These are phyloP conservation scores for Alternaria sp. DNA, from an alignment of 2,329 filamentous ascomycete species.

Conservation along the genomic window DNA sequence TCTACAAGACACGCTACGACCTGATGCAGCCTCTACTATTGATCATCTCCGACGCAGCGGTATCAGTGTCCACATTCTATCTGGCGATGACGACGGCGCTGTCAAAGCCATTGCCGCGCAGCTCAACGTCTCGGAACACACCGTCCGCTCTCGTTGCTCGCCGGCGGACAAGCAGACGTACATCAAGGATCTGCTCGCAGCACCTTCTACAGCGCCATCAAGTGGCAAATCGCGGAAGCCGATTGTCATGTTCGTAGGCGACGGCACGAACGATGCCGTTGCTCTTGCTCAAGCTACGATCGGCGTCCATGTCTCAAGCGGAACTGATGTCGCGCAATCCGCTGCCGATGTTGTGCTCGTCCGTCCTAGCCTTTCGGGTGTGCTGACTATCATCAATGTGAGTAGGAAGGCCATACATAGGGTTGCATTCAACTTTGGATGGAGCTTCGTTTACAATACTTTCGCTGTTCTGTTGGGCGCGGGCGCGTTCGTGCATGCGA, in stretches of 20 bases:
- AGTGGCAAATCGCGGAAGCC: conserved; percentile 10
- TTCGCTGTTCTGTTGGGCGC: conserved; percentile 71
- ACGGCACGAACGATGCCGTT: conserved; percentile 82
- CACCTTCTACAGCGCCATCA: neutral
- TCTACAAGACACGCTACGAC: conserved; percentile 56
- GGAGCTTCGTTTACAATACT: conserved; percentile 74
- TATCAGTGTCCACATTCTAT: conserved; percentile 62
- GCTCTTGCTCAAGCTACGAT: conserved; percentile 74
- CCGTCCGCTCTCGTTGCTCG: conserved; percentile 55
- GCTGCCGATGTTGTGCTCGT: conserved; percentile 75
- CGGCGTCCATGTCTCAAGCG: conserved; percentile 70
- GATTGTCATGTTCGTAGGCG: conserved; percentile 72
- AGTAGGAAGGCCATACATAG: conserved; percentile 50
- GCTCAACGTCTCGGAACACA: conserved; percentile 43
- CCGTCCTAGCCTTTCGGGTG: conserved; percentile 51
- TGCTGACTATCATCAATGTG: conserved; percentile 64
- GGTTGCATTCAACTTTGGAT: conserved; percentile 70
- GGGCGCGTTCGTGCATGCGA: conserved; percentile 60
- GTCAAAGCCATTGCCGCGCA: conserved; percentile 54
- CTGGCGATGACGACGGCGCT: conserved; percentile 61
- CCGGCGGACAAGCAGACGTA: conserved; percentile 63
- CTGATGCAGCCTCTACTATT: conserved; percentile 60
- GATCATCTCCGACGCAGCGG: conserved; percentile 54
- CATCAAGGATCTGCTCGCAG: conserved; percentile 45
- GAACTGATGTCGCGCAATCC: conserved; percentile 65